Base-by-base conservation (phyloP, 2,329 filamentous ascomycete species). In the Cercospora beticola region DNA sequence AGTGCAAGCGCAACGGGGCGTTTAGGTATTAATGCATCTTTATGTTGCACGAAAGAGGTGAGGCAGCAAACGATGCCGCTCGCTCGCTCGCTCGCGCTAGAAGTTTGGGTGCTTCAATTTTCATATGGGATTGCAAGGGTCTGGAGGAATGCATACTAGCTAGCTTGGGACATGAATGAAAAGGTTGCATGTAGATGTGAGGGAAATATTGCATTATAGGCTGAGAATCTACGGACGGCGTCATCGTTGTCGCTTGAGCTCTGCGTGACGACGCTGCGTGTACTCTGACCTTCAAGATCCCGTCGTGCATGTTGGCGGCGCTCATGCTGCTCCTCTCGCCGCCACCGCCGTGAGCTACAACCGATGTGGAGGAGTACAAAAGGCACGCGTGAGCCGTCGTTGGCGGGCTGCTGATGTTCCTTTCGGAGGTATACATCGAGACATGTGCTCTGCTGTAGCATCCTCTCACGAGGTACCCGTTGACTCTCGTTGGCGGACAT, bases 401-500 rank as follows among this genome's bases (percentile, higher is more conserved):
- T 63, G 43, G 33, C 33, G 33, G 33, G 33, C 33, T 40, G 26
- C 28, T n/a, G 46, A 16, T 14, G 14, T 52, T 52, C 26, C 26
- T 30, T 40, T 56, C 62, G 62, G 46, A 40, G 46, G 46, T 36
- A 54, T 64, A 56, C 49, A 5, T 54, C 9, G 46, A 65, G 43
- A 65, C 33, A 31, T 58, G 28, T 58, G 56, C 7, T 31, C 62
- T 49, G 54, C 16, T 16, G 62, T 59, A 33, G 12, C 52, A 28
- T 26, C 30, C 26, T n/a, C 6, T 26, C 30, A 57, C 49, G 49
- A 57, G 46, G 62, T 52, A 65, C 62, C 33, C 36, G 21, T 16
- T 9, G 18, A 18, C 36, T 46, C 62, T 59, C 62, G 52, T 65
- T 65, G 62, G 62, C 62, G 62, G 52, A 59, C 31, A 36, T 65